Percentiles rank a stretch among this genome's conserved stretches.
These are phyloP conservation scores for Yarrowia deformans DNA, from an alignment of 805 yeast species.

Conservation along the genomic window DNA sequence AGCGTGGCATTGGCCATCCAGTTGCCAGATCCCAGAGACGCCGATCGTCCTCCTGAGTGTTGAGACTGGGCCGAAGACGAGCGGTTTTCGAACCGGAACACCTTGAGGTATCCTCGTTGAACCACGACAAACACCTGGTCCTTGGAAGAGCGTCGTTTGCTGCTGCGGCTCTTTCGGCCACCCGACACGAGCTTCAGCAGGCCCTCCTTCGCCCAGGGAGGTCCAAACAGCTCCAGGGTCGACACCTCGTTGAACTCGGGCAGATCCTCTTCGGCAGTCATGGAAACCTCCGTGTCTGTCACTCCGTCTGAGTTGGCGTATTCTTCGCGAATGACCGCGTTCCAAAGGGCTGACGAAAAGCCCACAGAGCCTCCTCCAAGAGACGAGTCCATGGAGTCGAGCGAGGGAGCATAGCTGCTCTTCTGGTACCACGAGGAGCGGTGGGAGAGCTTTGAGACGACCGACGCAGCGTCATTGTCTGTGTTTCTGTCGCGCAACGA, in stretches of 20 bases:
- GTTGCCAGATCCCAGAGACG: slow-evolving; percentile 63
- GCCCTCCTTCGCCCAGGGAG: slow-evolving; percentile 83
- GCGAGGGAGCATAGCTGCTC: slow-evolving; percentile 13
- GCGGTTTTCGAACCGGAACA: slow-evolving; percentile 44
- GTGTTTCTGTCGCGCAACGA: slow-evolving; percentile 29
- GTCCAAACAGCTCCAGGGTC: slow-evolving; percentile 65
- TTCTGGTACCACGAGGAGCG: slow-evolving; percentile 26
- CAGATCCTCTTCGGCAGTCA: neutral
- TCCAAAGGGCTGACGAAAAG: slow-evolving; percentile 46
- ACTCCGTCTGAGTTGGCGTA: slow-evolving; percentile 17
- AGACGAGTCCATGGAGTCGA: slow-evolving; percentile 6
- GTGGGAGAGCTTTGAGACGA: slow-evolving; percentile 24
- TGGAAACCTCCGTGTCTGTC: slow-evolving; percentile 1
- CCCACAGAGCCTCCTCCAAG: slow-evolving; percentile 42
- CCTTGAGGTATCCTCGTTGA: slow-evolving; percentile 64
- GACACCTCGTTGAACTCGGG: slow-evolving; percentile 16
- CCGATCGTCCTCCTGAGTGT: neutral
- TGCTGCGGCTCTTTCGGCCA: slow-evolving; percentile 41
- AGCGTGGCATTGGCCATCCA: slow-evolving; percentile 70
- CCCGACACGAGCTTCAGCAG: slow-evolving; percentile 51
- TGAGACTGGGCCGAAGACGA: neutral
- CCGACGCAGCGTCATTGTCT: slow-evolving; percentile 19
- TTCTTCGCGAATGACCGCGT: slow-evolving; percentile 46
- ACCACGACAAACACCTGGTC: slow-evolving; percentile 66
- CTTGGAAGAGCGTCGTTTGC: slow-evolving; percentile 50